Base-by-base conservation (phyloP, 148 eudicot genomes). In the Gaultheria prostrata region DNA sequence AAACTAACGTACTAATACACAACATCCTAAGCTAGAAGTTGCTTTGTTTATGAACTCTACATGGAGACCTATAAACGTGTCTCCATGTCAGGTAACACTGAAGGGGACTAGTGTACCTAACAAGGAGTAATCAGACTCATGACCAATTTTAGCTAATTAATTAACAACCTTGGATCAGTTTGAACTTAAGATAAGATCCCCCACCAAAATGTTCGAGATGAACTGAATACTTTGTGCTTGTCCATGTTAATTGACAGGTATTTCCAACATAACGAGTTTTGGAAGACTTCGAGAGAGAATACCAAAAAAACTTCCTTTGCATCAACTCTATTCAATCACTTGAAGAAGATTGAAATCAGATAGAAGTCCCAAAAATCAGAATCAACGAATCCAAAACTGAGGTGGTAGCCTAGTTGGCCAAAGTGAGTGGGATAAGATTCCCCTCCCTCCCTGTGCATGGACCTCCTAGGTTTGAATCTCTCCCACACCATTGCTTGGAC, bases 121-220 rank as follows among this genome's bases (percentile, higher is more conserved):
- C 0, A 5, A 65, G 71, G 71, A 65, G 33, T 65, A 26, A 28
- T 28, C 17, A 26, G 26, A 28, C 33, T 65, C 71, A 9, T 3
- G 15, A 24, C 26, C 33, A 65, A 65, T 26, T 65, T 11, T 26
- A 26, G 17, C 26, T 12, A 26, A 28, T 2, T 21, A 59, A 59
- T 12, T 28, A 26, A 65, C 72, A 67, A 65, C 33, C 39, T 30
- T 13, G 39, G 71, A 11, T 28, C 35, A 28, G 35, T 67, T 12
- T 67, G 39, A 30, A 28, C 72, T 67, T 17, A 28, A 65, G 30
- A 39, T 67, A 67, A 67, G 72, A 67, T 67, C 72, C 72, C 72
- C 35, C 18, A 67, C 72, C 72, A 67, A 67, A 67, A 67, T 67
- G 35, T 67, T 28, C 0, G 2, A 17, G 20, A 28, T 67, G 72